A percentile compares a stretch with the other conserved stretches of the same genome.
These are phyloP conservation scores for Hypoxylon rubiginosum DNA, from an alignment of 2,329 filamentous ascomycete species.

Conservation along the genomic window DNA sequence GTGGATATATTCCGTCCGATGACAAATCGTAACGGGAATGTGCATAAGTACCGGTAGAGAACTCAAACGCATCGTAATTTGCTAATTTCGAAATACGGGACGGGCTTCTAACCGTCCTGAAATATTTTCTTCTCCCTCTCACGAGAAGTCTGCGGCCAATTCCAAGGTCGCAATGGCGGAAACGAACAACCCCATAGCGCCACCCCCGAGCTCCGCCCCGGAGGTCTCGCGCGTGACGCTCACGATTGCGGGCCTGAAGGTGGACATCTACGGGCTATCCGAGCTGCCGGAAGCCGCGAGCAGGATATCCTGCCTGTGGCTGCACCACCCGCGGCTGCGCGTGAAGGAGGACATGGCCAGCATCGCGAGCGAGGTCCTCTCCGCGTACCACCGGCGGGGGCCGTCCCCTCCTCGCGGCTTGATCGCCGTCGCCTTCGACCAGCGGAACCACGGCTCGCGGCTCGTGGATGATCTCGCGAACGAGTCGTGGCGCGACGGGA, in stretches of 20 bases:
- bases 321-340: slow-evolving; percentile 84
- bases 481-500: slow-evolving; percentile 82
- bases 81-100: too few relatives aligned
- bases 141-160: too few relatives aligned
- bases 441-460: slow-evolving; percentile 89
- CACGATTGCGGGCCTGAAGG: slow-evolving; percentile 82
- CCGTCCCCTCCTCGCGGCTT: slow-evolving; percentile 66
- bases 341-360: slow-evolving; percentile 80
- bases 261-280: slow-evolving; percentile 83
- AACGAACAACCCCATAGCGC: slow-evolving; percentile 22
- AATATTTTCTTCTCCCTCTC: too few relatives aligned
- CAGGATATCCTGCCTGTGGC: slow-evolving; percentile 85
- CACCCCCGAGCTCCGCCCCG: neutral
- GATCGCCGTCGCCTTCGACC: slow-evolving; percentile 88
- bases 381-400: slow-evolving; percentile 72
- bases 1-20: neutral
- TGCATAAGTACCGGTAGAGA: too few relatives aligned
- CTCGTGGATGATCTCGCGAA: slow-evolving; percentile 77
- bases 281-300: slow-evolving; percentile 71
- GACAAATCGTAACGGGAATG: too few relatives aligned
- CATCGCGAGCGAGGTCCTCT: slow-evolving; percentile 76
- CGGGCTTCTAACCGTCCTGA: too few relatives aligned
- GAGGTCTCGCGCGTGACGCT: slow-evolving; percentile 52
- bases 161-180: slow-evolving; percentile 16
- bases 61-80: too few relatives aligned